These are phyloP conservation scores for Debaryomyces tyrocola DNA, from an alignment of 805 yeast species.

Conservation along the genomic window DNA sequence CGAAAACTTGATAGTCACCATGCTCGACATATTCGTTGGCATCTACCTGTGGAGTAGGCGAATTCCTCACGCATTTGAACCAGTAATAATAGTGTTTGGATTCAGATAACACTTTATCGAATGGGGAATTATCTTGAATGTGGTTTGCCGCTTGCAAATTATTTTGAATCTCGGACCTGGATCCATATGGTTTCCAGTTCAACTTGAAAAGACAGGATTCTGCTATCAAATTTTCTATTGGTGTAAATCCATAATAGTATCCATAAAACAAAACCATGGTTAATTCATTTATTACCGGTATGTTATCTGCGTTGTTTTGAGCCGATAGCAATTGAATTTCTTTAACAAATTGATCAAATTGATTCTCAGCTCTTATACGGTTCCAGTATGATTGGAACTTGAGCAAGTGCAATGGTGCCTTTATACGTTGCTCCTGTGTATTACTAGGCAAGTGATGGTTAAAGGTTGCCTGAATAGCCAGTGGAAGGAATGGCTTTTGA, in stretches of 20 bases:
- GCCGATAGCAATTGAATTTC: slow-evolving; percentile 26
- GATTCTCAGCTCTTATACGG: slow-evolving; percentile 32
- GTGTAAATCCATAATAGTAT: slow-evolving; percentile 41
- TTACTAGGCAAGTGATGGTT: slow-evolving; percentile 33
- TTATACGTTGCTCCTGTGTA: slow-evolving; percentile 18
- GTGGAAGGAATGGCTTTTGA: slow-evolving; percentile 36
- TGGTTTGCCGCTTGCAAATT: not conserved
- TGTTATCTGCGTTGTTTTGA: slow-evolving; percentile 21
- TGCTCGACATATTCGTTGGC: slow-evolving; percentile 17
- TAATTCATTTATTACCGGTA: slow-evolving; percentile 30
- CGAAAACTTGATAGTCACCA: slow-evolving; percentile 44
- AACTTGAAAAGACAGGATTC: slow-evolving; percentile 37
- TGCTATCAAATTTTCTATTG: slow-evolving; percentile 43
- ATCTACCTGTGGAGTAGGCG: slow-evolving; percentile 5
- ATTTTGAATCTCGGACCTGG: slow-evolving; percentile 8
- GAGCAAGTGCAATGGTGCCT: slow-evolving; percentile 34
- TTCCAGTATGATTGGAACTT: slow-evolving; percentile 43
- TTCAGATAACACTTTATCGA: not conserved
- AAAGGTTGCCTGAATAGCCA: slow-evolving; percentile 14
- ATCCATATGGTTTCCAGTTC: slow-evolving; percentile 44
- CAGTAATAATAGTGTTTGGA: slow-evolving; percentile 14
- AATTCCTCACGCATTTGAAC: slow-evolving; percentile 15
- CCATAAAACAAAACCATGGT: slow-evolving; percentile 43
- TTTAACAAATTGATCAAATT: slow-evolving; percentile 31
- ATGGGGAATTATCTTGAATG: not conserved